Conservation (phyloP, 176 grass and related monocot genomes). For the Aegilops speltoides region DNA sequence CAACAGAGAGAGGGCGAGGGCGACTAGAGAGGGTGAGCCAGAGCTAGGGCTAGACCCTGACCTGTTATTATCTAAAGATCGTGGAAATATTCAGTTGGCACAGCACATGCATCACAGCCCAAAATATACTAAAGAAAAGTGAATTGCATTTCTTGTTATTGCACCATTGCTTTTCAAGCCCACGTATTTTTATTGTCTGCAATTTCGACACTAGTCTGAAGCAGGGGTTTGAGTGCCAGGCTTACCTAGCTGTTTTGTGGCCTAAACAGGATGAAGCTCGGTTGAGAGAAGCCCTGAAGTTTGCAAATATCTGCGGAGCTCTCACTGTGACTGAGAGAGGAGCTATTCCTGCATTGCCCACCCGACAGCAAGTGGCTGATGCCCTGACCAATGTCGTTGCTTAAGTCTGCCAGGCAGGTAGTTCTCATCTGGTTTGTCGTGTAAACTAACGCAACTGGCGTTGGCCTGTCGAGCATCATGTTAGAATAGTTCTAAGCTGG, state of each 20-base stretch:
- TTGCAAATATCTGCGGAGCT: conserved; percentile 86
- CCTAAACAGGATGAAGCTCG: conserved; percentile 70
- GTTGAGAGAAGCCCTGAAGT: conserved; percentile 77
- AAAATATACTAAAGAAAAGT: background rate
- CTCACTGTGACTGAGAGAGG: conserved; percentile 85
- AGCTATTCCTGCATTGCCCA: conserved; percentile 84
- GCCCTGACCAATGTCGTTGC: conserved; percentile 48
- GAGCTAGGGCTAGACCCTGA: too few species aligned
- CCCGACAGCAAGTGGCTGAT: conserved; percentile 67
- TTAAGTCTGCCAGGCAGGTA: conserved; percentile 19
- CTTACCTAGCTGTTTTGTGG: background rate
- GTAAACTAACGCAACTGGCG: background rate
- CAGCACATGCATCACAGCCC: background rate
- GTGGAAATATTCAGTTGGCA: background rate
- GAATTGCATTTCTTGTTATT: background rate
- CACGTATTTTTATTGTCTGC: background rate
- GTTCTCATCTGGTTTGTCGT: background rate
- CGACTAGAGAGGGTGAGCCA: too few species aligned
- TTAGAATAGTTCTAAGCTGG: background rate
- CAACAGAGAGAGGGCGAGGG: too few species aligned
- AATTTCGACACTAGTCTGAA: background rate
- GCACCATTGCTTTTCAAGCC: background rate
- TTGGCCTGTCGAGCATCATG: background rate
- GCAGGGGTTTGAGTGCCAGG: background rate
- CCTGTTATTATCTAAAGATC: background rate